phyloP scores from a whole-genome alignment of 2,329 filamentous ascomycete species.

The Fusarium albidum region DNA sequence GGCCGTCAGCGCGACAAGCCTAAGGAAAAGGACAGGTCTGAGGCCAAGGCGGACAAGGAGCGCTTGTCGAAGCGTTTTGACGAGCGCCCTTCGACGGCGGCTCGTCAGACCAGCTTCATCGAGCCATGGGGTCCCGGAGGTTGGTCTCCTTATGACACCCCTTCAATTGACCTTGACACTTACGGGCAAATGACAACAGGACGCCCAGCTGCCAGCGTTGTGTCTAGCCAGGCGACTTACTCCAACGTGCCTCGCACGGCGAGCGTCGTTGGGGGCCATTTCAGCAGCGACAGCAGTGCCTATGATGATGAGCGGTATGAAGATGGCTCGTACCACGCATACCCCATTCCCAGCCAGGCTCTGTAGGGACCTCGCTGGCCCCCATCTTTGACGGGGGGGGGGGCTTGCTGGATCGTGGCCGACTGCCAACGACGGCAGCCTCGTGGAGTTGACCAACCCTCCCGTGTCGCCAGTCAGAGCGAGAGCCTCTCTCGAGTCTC shows the following conservation, averaged over 20 bases:
- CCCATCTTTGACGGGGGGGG: slow-evolving; percentile 2
- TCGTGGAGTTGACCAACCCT: slow-evolving; percentile 1
- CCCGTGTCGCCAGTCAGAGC: slow-evolving; percentile 17
- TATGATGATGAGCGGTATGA: slow-evolving; percentile 44
- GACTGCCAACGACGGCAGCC: slow-evolving; percentile 3
- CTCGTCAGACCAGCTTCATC: slow-evolving; percentile 46
- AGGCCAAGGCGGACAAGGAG: slow-evolving; percentile 45
- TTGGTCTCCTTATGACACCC: slow-evolving; percentile 40
- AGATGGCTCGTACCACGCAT: slow-evolving; percentile 48
- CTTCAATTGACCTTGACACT: slow-evolving; percentile 38
- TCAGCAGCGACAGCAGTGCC: slow-evolving; percentile 42
- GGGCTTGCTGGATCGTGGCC: neutral
- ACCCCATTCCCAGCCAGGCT: slow-evolving; percentile 44
- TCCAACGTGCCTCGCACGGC: slow-evolving; percentile 43
- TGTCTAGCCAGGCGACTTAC: slow-evolving; percentile 35
- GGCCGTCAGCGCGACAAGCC: slow-evolving; percentile 38
- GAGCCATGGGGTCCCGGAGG: slow-evolving; percentile 46
- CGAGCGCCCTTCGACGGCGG: slow-evolving; percentile 39
- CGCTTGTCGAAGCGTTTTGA: slow-evolving; percentile 50
- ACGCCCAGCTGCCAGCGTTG: slow-evolving; percentile 39
- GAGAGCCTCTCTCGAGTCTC: slow-evolving; percentile 8
- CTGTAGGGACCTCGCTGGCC: slow-evolving; percentile 18
- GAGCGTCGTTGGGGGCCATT: slow-evolving; percentile 39
- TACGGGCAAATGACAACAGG: slow-evolving; percentile 40
- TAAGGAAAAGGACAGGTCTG: slow-evolving; percentile 41